These are phyloP conservation scores for Dactylellina cionopaga DNA, from an alignment of 2,329 filamentous ascomycete species.

Conservation along the genomic window DNA sequence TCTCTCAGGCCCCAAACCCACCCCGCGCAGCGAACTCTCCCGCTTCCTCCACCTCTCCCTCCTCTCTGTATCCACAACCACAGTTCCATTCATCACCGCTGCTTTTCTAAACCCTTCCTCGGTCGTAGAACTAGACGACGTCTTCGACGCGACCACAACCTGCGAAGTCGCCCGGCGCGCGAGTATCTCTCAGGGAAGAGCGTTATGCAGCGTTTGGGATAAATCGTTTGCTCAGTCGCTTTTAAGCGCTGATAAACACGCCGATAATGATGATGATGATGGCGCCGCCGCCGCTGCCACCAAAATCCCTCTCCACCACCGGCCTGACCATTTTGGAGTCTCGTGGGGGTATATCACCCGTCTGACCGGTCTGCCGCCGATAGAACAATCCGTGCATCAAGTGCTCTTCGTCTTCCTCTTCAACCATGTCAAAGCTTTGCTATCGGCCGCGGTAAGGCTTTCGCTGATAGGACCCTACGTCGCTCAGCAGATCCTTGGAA, in stretches of 20 bases:
- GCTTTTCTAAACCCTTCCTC: constrained; percentile 66
- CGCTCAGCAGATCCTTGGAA: constrained; percentile 77
- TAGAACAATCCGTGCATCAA: constrained; percentile 65
- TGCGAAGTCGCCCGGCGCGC: constrained; percentile 83
- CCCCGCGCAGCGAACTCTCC: constrained; percentile 65
- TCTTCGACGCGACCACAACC: constrained; percentile 77
- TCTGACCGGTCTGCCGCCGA: constrained; percentile 67
- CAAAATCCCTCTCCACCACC: not conserved
- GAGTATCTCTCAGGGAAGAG: constrained; percentile 78
- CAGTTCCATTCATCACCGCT: constrained; percentile 78
- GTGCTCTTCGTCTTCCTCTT: constrained; percentile 80
- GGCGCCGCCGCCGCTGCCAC: too few relatives aligned
- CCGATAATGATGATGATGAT: too few relatives aligned
- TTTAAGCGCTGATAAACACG: too few relatives aligned
- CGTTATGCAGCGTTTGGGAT: constrained; percentile 80
- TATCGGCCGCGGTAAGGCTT: constrained; percentile 79
- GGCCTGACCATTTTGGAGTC: constrained; percentile 54
- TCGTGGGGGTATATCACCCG: constrained; percentile 71
- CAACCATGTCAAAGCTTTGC: constrained; percentile 77
- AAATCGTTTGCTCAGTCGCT: constrained; percentile 69
- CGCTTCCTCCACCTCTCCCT: constrained; percentile 77
- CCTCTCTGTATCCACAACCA: constrained; percentile 75
- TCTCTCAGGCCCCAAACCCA: constrained; percentile 56
- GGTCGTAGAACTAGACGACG: constrained; percentile 74
- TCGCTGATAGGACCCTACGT: constrained; percentile 84